Base-by-base conservation (phyloP, 2,329 filamentous ascomycete genomes). In the Alternaria ventricosa region DNA sequence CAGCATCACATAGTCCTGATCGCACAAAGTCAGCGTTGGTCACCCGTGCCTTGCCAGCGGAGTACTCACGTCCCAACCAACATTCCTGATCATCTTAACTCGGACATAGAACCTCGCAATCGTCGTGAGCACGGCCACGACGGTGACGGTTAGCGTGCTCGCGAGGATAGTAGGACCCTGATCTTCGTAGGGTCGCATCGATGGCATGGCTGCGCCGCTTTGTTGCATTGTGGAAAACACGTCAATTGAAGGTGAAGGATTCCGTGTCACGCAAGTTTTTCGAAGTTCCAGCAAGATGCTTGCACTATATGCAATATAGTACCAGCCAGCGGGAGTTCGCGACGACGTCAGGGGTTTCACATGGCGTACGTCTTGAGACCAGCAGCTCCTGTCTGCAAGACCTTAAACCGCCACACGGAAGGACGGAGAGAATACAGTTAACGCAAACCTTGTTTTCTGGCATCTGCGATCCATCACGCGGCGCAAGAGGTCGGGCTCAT, bases 51-150 rank as follows among this genome's bases (percentile, higher is more conserved):
- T 5, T 27, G 12, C 20, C 10, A 46, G n/a, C 15, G 20, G n/a
- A 46, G 15, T 43, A 60, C 72, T 70, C 51, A 76, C 86, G 78
- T 88, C 86, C 68, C 80, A 78, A 4, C 86, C 85, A 22, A 84
- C 74, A 54, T 83, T 84, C 12, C 81, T 82, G 55, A 87, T 82
- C 75, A 87, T 81, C 18, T 74, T 73, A 6, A 81, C 30, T n/a
- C 85, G 80, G 27, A 87, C 86, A 57, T 83, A 85, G 10, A 84
- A 65, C 20, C 84, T 80, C 28, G 81, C 72, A 10, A 77, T 25
- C 5, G 84, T 79, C 0, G 79, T 78, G 15, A 85, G 57, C 2
- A 81, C 69, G 0, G 84, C 82, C 23, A 82, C 59, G 4, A 75
- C 70, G 1, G 82, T 81, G 36, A 85, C 74, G 1, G 79, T 69